A percentile compares a stretch with the other conserved stretches of the same genome.
These are phyloP conservation scores for Fusarium armeniacum DNA, from an alignment of 2,329 filamentous ascomycete genomes.

Conservation along the genomic window DNA sequence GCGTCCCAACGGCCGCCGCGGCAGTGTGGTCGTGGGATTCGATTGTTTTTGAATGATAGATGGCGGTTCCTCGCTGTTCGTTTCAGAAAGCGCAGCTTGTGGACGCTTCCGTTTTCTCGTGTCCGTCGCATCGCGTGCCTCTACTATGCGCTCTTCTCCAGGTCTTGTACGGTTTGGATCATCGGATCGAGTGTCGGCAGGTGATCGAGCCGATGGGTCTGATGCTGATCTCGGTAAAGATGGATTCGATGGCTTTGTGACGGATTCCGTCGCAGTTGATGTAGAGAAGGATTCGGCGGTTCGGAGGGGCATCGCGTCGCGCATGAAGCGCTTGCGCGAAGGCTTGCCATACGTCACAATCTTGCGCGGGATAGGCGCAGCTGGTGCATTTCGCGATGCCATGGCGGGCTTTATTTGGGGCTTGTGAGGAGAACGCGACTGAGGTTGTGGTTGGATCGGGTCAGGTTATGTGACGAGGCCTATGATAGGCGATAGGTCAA, in stretches of 20 bases:
- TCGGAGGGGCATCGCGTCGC: slow-evolving; percentile 44
- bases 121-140: slow-evolving; percentile 35
- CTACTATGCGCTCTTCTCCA: slow-evolving; percentile 18
- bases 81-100: slow-evolving; percentile 21
- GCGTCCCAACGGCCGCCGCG: slow-evolving; percentile 23
- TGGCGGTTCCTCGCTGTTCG: slow-evolving; percentile 20
- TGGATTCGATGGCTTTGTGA: slow-evolving; percentile 34
- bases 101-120: slow-evolving; percentile 46
- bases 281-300: slow-evolving; percentile 35
- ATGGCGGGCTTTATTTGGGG: slow-evolving; percentile 32
- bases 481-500: slow-evolving; percentile 5
- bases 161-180: slow-evolving; percentile 10
- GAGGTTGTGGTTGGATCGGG: slow-evolving; percentile 20
- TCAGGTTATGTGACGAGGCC: slow-evolving; percentile 5
- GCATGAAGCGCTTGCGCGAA: slow-evolving; percentile 45
- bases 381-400: slow-evolving; percentile 40
- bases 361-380: slow-evolving; percentile 45
- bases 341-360: slow-evolving; percentile 50
- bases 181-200: slow-evolving; percentile 22
- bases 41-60: slow-evolving; percentile 19
- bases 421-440: slow-evolving; percentile 14
- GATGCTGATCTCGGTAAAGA: slow-evolving; percentile 35
- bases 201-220: slow-evolving; percentile 33
- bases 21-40: slow-evolving; percentile 26
- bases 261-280: slow-evolving; percentile 21